phyloP scores from a whole-genome alignment of 139 green algal genomes.

The Protoeuglena noctilucae region DNA sequence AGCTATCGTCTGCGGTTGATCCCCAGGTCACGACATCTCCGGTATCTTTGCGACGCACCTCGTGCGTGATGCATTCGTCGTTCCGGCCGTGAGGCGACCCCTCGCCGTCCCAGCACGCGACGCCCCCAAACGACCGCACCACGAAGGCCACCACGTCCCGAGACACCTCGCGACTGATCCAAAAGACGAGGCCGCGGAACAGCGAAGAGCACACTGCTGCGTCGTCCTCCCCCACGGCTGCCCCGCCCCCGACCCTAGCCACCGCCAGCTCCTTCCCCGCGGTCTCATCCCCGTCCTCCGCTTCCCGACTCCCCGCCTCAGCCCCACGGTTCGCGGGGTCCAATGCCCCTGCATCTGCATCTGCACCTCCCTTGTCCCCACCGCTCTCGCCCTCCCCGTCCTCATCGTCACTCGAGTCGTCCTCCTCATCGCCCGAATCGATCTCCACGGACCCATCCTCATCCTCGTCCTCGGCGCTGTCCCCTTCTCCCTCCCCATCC shows the following conservation, averaged over 20 bases:
- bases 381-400: background rate
- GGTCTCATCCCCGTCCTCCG: background rate
- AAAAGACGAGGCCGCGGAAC: conserved; percentile 85
- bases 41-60: no score
- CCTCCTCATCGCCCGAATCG: conserved; percentile 10
- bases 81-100: conserved; percentile 52
- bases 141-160: conserved; percentile 60
- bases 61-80: conserved; percentile 77
- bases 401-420: background rate
- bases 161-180: conserved; percentile 67
- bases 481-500: no score
- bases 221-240: conserved; percentile 44
- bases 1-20: no score
- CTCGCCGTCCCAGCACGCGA: conserved; percentile 74
- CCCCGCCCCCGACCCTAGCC: conserved; percentile 39
- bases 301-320: background rate
- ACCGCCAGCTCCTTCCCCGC: conserved; percentile 12
- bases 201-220: conserved; percentile 47
- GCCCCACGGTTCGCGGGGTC: background rate
- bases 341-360: no score
- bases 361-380: background rate
- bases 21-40: no score
- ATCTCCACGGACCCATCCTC: conserved; percentile 4
- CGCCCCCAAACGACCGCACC: conserved; percentile 79
- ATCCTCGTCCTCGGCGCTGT: conserved; percentile 14